Evolutionary conservation across 805 yeast genomes (phyloP), one percentile per base, ranked within the genome.

Genomic region (Pichia eremophila): DNA sequence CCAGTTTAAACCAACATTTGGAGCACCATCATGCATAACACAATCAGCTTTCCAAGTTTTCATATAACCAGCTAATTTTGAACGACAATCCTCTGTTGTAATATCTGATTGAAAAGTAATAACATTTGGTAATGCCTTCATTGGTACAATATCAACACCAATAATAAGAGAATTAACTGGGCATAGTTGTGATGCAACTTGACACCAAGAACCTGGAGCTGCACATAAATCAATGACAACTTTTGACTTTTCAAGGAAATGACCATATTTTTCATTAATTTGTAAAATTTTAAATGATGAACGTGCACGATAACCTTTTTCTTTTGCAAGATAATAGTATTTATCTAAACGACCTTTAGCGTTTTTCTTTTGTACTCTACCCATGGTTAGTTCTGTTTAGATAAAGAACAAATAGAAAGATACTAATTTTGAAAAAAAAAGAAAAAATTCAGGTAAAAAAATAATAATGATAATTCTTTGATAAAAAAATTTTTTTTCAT

Each of bases 151-250:
- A 77, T 93, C 99, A n/a, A 93, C 99, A 67, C 99, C 99, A 46
- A 93, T 88, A 60, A 93, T 93, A 56, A 93, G 74, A 0, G 97
- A 87, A 66, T 89, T 88, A 1, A 89, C 73, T 2, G 99, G 98
- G 69, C 98, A 89, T 46, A 88, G 67, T 51, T 89, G 85, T 1
- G 95, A 81, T 0, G 99, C 99, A 40, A 93, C 98, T 71, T 93
- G 99, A 76, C 99, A 93, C 99, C 99, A 93, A 4, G 97, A 88
- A 48, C 99, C 99, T 39, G 98, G 98, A 11, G 99, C 99, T 46
- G 98, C 98, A 82, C 99, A 93, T 58, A 93, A 74, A 76, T 93
- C 99, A 45, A 93, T 86, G 40, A 93, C 96, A 40, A 93, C 98
- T 65, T 88, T 93, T 18, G 96, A 87, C 62, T 87, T 85, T 58